Evolutionary conservation across 805 yeast species (phyloP).

Genomic region (Kodamaea leandrae): DNA sequence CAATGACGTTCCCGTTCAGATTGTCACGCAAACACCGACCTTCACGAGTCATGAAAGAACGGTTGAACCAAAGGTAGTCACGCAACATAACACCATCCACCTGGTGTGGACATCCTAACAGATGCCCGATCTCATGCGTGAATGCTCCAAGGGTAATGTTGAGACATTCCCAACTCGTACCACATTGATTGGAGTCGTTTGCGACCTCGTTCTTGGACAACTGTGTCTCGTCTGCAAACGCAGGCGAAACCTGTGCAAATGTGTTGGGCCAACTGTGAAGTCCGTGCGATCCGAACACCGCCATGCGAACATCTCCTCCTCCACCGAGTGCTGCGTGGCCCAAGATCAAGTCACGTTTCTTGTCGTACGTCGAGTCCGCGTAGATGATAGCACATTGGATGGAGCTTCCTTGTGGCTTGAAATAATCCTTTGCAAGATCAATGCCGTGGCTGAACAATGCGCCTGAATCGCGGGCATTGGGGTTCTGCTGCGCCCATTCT

Average conservation of each 20-base stretch:
- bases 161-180: conserved; percentile 86
- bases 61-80: conserved; percentile 75
- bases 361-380: conserved; percentile 84
- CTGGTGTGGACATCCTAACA: conserved; percentile 90
- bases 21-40: conserved; percentile 52
- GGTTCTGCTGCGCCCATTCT: conserved; percentile 83
- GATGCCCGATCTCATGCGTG: conserved; percentile 93
- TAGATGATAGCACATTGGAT: conserved; percentile 82
- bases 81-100: conserved; percentile 87
- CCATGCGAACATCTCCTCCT: conserved; percentile 69
- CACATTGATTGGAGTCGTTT: conserved; percentile 81
- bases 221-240: conserved; percentile 70
- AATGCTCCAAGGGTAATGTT: conserved; percentile 89
- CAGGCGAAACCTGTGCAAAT: conserved; percentile 64
- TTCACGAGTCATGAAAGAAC: conserved; percentile 79
- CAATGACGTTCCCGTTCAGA: conserved; percentile 40
- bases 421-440: conserved; percentile 55
- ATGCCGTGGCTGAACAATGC: conserved; percentile 75
- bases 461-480: conserved; percentile 68
- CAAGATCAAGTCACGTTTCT: conserved; percentile 50
- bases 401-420: conserved; percentile 31
- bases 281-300: conserved; percentile 93
- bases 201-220: conserved; percentile 73
- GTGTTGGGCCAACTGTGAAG: conserved; percentile 89
- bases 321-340: conserved; percentile 97